Base-by-base conservation (phyloP, 2,329 filamentous ascomycete species). In the Amauroascus verrucosus region DNA sequence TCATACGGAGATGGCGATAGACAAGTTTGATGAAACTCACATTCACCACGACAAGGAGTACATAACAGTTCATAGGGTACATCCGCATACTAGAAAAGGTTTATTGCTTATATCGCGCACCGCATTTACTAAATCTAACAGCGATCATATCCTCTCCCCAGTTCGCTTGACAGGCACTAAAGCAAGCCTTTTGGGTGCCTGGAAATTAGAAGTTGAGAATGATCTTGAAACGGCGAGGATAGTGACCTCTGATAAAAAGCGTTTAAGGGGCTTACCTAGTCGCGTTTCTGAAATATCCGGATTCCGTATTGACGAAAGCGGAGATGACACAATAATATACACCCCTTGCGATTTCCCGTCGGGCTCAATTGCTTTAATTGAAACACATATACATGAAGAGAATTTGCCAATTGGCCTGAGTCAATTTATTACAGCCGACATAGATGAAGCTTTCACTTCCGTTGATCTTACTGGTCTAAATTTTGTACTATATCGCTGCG, bases 1-100 rank as follows among this genome's bases (percentile, higher is more conserved):
- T 48, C 94, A 98, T 68, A 89, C 84, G 6, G 78, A 90, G 58
- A 97, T 98, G 93, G 93, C 93, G 58, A 86, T 89, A 64, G 88
- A 97, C 59, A 86, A 86, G 18, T 98, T 95, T 65, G 85, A 90
- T 53, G 93, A 98, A 69, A 95, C 89, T 6, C 91, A 96, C 64
- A 88, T 98, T 51, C 91, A 98, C 65, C 93, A 98, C 66, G 90
- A 97, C 59, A 86, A 88, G 53, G 86, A 98, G 67, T 96, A 95
- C 65, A 86, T 98, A 63, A 98, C 93, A 0, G 88, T 98, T 6
- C 93, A 98, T 67, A 80, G 94, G 57, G 88, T 97, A 2, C 90
- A 98, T 64, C 93, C 91, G 0, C 83, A 87, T 65, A 94, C 88
- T 1, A 81, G 93, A 55, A 95, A 93, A 67, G 93, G 93, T 0